These are phyloP conservation scores for Pelargonium cotyledonis DNA, from an alignment of 441 rosid genomes.

Conservation along the genomic window DNA sequence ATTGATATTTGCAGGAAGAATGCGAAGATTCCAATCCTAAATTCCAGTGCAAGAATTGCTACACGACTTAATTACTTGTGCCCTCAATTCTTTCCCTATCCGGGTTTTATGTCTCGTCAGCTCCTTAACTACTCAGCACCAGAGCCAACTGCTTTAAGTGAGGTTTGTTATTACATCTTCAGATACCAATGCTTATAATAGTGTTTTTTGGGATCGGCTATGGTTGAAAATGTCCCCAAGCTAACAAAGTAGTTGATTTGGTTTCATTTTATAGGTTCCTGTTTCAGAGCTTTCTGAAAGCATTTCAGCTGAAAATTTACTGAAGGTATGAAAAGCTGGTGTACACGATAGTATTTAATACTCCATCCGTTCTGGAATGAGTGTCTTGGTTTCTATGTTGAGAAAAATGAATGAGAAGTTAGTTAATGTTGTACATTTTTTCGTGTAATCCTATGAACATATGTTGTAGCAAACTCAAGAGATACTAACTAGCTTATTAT, in stretches of 20 bases:
- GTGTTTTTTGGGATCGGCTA: conserved; percentile 1
- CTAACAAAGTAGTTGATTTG: conserved; percentile 6
- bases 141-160: conserved; percentile 22
- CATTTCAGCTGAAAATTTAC: conserved; percentile 79
- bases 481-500: no score
- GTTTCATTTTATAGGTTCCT: conserved; percentile 33
- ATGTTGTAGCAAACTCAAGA: no score
- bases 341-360: not conserved
- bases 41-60: conserved; percentile 76
- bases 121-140: conserved; percentile 24
- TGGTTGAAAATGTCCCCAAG: conserved; percentile 9
- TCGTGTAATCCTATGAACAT: no score
- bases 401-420: no score
- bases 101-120: conserved; percentile 62
- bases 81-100: conserved; percentile 91
- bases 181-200: not conserved
- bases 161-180: conserved; percentile 43
- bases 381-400: no score
- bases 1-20: conserved; percentile 51
- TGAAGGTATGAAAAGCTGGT: conserved; percentile 43
- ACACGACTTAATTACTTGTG: conserved; percentile 83
- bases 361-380: no score
- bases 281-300: conserved; percentile 32
- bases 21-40: conserved; percentile 69
- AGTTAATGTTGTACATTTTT: no score